phyloP scores from a whole-genome alignment of 2,329 filamentous ascomycete species.

The Exophiala lecanii-corni region DNA sequence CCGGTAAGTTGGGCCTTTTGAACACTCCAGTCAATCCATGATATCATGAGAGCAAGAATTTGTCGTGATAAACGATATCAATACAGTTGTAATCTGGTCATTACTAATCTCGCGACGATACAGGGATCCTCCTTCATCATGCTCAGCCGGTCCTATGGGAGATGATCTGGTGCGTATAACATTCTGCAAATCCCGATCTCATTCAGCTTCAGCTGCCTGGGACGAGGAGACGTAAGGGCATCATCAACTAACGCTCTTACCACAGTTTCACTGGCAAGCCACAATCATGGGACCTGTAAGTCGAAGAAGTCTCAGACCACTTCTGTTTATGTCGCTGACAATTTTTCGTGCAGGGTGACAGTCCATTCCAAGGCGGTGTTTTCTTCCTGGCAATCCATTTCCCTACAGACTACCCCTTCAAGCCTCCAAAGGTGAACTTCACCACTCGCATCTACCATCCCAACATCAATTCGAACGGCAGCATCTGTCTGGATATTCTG shows the following conservation, averaged over 20 bases:
- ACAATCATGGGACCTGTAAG: constrained; percentile 99
- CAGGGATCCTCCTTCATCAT: constrained; percentile 97
- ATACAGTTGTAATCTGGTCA: not conserved
- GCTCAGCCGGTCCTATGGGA: constrained; percentile 93
- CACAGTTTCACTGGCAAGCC: constrained; percentile 98
- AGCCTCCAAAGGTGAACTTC: constrained; percentile 99
- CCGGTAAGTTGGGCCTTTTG: constrained; percentile 37
- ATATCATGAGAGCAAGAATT: not conserved
- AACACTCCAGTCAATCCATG: not conserved
- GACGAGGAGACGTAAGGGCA: too few species aligned
- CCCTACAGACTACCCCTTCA: constrained; percentile 99
- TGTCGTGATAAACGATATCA: not conserved
- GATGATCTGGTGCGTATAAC: constrained; percentile 82
- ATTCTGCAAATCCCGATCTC: not conserved
- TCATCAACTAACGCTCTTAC: constrained; percentile 33
- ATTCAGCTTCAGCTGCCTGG: not conserved
- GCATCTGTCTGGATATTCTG: constrained; percentile 97
- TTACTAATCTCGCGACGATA: constrained; percentile 24
- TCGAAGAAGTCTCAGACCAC: too few species aligned
- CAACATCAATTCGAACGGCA: constrained; percentile 99
- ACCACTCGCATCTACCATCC: constrained; percentile 99
- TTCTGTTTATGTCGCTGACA: too few species aligned
- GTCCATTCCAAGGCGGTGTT: constrained; percentile 94
- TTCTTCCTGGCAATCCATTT: constrained; percentile 99
- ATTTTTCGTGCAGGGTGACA: constrained; percentile 72